These are phyloP conservation scores for Vitis hybrid DNA, from an alignment of 177 flowering plant genomes.

Conservation along the genomic window DNA sequence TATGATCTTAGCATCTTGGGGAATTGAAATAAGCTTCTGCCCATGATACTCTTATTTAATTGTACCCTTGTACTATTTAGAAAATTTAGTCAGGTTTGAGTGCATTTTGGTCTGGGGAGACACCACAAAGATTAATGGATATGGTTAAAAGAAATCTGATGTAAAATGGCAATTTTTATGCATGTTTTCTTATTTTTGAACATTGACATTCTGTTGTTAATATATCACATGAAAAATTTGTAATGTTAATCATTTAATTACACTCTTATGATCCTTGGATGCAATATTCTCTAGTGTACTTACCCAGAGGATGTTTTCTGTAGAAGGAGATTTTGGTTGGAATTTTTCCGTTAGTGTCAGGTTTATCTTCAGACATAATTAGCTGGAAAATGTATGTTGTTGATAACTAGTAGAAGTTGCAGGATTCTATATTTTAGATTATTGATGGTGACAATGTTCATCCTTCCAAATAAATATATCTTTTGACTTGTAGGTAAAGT, in stretches of 20 bases:
- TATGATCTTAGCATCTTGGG: no score
- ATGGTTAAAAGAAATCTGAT: no score
- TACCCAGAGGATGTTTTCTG: not conserved
- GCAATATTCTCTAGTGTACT: not conserved
- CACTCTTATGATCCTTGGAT: not conserved
- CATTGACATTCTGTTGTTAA: no score
- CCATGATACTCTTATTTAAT: no score
- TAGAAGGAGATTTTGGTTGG: constrained; percentile 16
- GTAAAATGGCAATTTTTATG: no score
- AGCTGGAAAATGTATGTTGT: constrained; percentile 23
- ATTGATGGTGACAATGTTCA: constrained; percentile 62
- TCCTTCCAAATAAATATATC: constrained; percentile 84
- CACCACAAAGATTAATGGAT: constrained; percentile 18
- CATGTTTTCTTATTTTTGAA: no score
- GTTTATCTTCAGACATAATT: constrained; percentile 8
- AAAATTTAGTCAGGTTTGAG: not conserved
- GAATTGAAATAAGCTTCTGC: not conserved
- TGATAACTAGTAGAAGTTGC: constrained; percentile 28
- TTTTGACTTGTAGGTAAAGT: constrained; percentile 97
- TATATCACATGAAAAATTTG: no score
- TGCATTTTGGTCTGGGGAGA: constrained; percentile 19
- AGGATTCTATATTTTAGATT: constrained; percentile 49
- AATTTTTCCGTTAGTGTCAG: constrained; percentile 12
- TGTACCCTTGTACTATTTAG: no score
- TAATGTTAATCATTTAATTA: not conserved